Evolutionary conservation across 306 rosid species (phyloP).

Genomic region (Trifolium subterraneum): DNA sequence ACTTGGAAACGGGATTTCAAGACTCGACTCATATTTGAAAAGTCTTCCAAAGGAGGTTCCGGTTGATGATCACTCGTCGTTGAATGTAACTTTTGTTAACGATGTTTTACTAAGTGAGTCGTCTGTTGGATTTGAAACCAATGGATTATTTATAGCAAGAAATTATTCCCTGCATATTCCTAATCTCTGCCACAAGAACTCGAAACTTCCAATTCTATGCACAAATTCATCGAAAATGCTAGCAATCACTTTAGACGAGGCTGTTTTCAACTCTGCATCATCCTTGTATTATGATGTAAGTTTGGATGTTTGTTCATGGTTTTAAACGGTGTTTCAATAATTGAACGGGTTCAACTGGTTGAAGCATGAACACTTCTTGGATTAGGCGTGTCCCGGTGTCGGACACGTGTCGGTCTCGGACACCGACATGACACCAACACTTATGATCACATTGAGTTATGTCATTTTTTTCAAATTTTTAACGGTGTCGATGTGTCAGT

Average conservation of each 20-base stretch:
- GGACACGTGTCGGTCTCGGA: too few species aligned
- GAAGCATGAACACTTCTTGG: too few species aligned
- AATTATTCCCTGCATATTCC: conserved; percentile 37
- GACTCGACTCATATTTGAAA: conserved; percentile 69
- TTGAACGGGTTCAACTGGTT: neutral
- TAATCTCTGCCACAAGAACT: conserved; percentile 44
- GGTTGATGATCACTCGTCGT: conserved; percentile 65
- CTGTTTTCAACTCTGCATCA: conserved; percentile 81
- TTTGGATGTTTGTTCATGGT: neutral
- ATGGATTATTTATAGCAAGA: conserved; percentile 68
- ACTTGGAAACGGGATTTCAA: conserved; percentile 70
- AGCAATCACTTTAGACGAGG: conserved; percentile 80
- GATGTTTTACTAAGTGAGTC: conserved; percentile 68
- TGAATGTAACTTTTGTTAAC: conserved; percentile 74
- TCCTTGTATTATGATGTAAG: conserved; percentile 76
- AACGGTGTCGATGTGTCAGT: too few species aligned
- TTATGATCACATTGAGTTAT: too few species aligned
- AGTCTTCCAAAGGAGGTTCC: conserved; percentile 81
- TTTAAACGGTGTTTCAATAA: neutral
- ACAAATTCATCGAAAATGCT: conserved; percentile 78
- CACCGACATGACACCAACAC: too few species aligned
- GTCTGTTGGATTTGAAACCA: conserved; percentile 75
- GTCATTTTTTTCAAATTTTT: too few species aligned
- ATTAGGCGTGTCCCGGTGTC: too few species aligned
- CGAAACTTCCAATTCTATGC: conserved; percentile 55